These are phyloP conservation scores for Penicillium crystallinum DNA, from an alignment of 495 filamentous ascomycete genomes.

Conservation along the genomic window DNA sequence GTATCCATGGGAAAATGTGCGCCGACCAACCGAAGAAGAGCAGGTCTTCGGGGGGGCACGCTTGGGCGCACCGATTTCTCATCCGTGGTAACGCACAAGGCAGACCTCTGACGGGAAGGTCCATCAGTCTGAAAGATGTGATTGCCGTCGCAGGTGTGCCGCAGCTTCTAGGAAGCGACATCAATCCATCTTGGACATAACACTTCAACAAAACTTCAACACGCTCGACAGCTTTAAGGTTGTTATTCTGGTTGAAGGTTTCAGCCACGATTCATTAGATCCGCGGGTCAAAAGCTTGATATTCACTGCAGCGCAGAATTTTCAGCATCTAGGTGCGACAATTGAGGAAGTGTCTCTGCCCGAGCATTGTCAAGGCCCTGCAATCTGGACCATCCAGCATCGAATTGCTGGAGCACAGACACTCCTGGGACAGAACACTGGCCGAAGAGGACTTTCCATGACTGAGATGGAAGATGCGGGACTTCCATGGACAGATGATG, in stretches of 20 bases:
- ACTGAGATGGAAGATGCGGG: constrained; percentile 31
- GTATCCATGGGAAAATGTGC: constrained; percentile 29
- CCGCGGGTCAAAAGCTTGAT: constrained; percentile 38
- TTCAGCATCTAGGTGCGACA: constrained; percentile 46
- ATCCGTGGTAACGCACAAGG: constrained; percentile 25
- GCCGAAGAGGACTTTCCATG: constrained; percentile 36
- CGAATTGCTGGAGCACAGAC: constrained; percentile 40
- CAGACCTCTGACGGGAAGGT: constrained; percentile 75
- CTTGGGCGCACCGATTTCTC: constrained; percentile 30
- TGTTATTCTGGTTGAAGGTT: constrained; percentile 49
- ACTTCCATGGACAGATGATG: constrained; percentile 29
- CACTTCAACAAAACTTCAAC: constrained; percentile 17
- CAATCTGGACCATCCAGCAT: constrained; percentile 48
- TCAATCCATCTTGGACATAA: constrained; percentile 35
- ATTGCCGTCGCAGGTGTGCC: constrained; percentile 39
- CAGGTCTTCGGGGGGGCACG: constrained; percentile 29
- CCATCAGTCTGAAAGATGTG: constrained; percentile 58
- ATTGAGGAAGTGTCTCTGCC: constrained; percentile 50
- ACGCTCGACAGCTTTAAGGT: constrained; percentile 47
- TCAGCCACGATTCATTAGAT: constrained; percentile 39
- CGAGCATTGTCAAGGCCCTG: constrained; percentile 41
- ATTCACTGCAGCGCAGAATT: constrained; percentile 37
- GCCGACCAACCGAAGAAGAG: constrained; percentile 22
- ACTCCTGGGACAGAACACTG: constrained; percentile 34
- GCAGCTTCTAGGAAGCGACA: constrained; percentile 32